Evolutionary conservation across 805 yeast species (phyloP).

Genomic region (Saturnispora diversa): DNA sequence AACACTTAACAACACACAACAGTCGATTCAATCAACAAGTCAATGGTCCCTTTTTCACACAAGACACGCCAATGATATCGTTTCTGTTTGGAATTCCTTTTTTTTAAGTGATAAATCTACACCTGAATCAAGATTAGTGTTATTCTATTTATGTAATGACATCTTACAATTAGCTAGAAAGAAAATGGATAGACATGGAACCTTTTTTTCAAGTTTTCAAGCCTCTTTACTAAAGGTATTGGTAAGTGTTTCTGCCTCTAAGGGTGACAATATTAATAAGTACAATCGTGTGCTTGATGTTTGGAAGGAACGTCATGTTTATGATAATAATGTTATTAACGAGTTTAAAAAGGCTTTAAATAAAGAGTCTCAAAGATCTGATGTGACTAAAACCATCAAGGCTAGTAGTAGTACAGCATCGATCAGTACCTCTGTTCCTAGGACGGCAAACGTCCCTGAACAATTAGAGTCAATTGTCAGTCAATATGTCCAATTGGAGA

Average conservation of each 20-base stretch:
- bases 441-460: slow-evolving; percentile 5
- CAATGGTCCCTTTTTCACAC: slow-evolving; percentile 67
- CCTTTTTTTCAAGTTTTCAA: slow-evolving; percentile 52
- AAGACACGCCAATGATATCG: slow-evolving; percentile 46
- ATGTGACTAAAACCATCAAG: neutral
- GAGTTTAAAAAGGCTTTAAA: slow-evolving; percentile 10
- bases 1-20: slow-evolving; percentile 52
- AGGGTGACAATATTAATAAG: slow-evolving; percentile 27
- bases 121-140: slow-evolving; percentile 23
- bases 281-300: slow-evolving; percentile 45
- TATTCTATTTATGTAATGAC: slow-evolving; percentile 71
- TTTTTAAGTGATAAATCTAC: slow-evolving; percentile 30
- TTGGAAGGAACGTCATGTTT: slow-evolving; percentile 50
- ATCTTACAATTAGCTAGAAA: slow-evolving; percentile 72
- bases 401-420: neutral
- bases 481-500: slow-evolving; percentile 8
- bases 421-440: neutral
- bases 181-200: slow-evolving; percentile 40
- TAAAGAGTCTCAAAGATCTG: neutral
- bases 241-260: slow-evolving; percentile 1
- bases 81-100: slow-evolving; percentile 13
- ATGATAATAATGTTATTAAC: slow-evolving; percentile 22
- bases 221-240: slow-evolving; percentile 39
- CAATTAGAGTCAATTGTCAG: slow-evolving; percentile 7
- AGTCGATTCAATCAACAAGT: slow-evolving; percentile 63